Percentiles rank a stretch among this genome's conserved stretches.
Conservation (phyloP, 2,329 filamentous ascomycete genomes). For the Xylaria sp. region DNA sequence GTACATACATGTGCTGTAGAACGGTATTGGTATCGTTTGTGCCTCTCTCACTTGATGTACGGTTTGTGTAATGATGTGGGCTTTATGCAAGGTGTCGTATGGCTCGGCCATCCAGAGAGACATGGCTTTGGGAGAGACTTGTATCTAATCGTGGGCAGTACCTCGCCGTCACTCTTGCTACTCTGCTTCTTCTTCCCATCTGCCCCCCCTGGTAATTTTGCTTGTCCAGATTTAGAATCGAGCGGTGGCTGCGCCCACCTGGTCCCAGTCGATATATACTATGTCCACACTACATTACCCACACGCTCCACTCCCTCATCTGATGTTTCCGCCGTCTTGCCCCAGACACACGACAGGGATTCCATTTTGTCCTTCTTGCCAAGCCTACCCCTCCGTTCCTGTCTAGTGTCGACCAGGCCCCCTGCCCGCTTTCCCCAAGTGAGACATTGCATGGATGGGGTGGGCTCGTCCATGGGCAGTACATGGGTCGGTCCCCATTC, state of each 20-base stretch:
- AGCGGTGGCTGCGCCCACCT: constrained; percentile 48
- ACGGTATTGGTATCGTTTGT: constrained; percentile 41
- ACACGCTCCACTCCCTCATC: constrained; percentile 51
- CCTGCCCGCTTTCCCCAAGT: constrained; percentile 60
- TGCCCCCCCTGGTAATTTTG: constrained; percentile 28
- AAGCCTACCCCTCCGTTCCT: constrained; percentile 46
- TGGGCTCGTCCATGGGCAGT: constrained; percentile 43
- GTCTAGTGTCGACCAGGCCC: constrained; percentile 49
- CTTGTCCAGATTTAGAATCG: constrained; percentile 51
- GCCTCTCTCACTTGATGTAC: constrained; percentile 20
- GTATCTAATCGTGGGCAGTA: constrained; percentile 39
- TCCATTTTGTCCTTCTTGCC: constrained; percentile 38
- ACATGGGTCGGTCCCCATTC: constrained; percentile 50
- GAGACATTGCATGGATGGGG: constrained; percentile 59
- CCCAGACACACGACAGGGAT: constrained; percentile 56
- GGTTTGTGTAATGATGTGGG: constrained; percentile 35
- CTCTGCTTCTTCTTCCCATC: constrained; percentile 16
- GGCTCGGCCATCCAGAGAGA: constrained; percentile 29
- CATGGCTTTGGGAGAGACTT: constrained; percentile 16
- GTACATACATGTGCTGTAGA: constrained; percentile 32
- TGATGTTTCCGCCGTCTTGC: constrained; percentile 56
- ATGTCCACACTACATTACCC: constrained; percentile 36
- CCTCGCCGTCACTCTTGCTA: constrained; percentile 35
- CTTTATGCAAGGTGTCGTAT: constrained; percentile 49
- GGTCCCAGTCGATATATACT: constrained; percentile 39